phyloP scores from a whole-genome alignment of 345 rosid genomes.

The Capsella bursapastoris region DNA sequence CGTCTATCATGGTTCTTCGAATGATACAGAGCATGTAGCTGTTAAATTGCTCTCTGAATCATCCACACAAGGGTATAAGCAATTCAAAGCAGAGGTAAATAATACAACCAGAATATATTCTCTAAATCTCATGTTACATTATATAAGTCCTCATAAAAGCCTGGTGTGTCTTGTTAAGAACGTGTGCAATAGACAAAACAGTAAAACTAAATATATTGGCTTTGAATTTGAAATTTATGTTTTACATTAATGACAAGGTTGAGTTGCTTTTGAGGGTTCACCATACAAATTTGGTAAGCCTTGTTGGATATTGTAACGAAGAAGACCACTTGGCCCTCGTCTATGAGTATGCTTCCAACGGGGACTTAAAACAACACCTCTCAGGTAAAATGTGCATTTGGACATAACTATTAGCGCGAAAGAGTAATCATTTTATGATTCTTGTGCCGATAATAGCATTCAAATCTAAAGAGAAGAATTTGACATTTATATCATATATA shows the following conservation, averaged over 20 bases:
- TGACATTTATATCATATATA: no score
- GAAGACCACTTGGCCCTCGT: conserved; percentile 39
- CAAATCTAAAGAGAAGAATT: no score
- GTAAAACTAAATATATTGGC: no score
- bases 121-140: no score
- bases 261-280: conserved; percentile 49
- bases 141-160: no score
- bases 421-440: no score
- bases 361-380: conserved; percentile 27
- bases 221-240: no score
- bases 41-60: conserved; percentile 46
- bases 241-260: not conserved
- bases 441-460: no score
- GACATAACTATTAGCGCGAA: no score
- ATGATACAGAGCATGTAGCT: conserved; percentile 37
- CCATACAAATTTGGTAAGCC: conserved; percentile 45
- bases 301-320: conserved; percentile 49
- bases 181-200: not conserved
- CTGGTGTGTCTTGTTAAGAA: no score
- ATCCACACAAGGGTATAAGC: conserved; percentile 46
- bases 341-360: conserved; percentile 48
- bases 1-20: conserved; percentile 41
- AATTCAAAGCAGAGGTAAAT: conserved; percentile 46
- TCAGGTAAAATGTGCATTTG: conserved; percentile 23
- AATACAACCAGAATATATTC: no score